Conservation (phyloP, 768 basidiomycete genomes). For the Boletellus emodensis region DNA sequence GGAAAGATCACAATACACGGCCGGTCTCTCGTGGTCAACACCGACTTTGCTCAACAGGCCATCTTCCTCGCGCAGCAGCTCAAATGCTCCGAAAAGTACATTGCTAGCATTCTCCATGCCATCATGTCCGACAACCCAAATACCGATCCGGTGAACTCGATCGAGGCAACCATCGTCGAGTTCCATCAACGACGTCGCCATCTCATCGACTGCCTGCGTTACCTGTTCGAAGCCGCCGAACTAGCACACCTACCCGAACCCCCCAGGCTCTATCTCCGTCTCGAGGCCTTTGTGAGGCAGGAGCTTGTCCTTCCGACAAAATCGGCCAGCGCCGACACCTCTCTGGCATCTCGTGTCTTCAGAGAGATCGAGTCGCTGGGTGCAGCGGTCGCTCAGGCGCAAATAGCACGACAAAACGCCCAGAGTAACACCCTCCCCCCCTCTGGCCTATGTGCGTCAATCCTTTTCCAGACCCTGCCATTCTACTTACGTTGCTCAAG, state of each 20-base stretch:
- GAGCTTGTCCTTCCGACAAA: slow-evolving; percentile 47
- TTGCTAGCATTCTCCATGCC: slow-evolving; percentile 63
- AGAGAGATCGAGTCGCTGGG: slow-evolving; percentile 61
- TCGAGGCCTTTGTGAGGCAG: slow-evolving; percentile 51
- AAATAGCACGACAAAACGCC: slow-evolving; percentile 59
- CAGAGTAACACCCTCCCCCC: slow-evolving; percentile 52
- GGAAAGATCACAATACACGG: slow-evolving; percentile 66
- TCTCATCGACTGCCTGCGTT: slow-evolving; percentile 65
- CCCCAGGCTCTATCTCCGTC: slow-evolving; percentile 46
- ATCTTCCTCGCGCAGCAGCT: slow-evolving; percentile 80
- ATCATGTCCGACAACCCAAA: slow-evolving; percentile 66
- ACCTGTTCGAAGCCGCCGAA: slow-evolving; percentile 61
- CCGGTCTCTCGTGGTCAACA: slow-evolving; percentile 66
- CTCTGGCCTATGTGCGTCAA: slow-evolving; percentile 45
- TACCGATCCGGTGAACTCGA: slow-evolving; percentile 47
- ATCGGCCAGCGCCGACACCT: slow-evolving; percentile 34
- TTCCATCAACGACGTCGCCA: slow-evolving; percentile 69
- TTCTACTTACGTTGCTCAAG: slow-evolving; percentile 27
- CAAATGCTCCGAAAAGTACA: slow-evolving; percentile 75
- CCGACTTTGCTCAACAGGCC: slow-evolving; percentile 74
- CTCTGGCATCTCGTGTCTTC: slow-evolving; percentile 55
- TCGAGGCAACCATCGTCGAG: slow-evolving; percentile 64
- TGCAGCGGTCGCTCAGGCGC: slow-evolving; percentile 47
- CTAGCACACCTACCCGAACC: slow-evolving; percentile 41
- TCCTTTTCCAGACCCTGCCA: neutral